Conservation (phyloP, 495 filamentous ascomycete species). For the Paragyromitra xinjiangensis region DNA sequence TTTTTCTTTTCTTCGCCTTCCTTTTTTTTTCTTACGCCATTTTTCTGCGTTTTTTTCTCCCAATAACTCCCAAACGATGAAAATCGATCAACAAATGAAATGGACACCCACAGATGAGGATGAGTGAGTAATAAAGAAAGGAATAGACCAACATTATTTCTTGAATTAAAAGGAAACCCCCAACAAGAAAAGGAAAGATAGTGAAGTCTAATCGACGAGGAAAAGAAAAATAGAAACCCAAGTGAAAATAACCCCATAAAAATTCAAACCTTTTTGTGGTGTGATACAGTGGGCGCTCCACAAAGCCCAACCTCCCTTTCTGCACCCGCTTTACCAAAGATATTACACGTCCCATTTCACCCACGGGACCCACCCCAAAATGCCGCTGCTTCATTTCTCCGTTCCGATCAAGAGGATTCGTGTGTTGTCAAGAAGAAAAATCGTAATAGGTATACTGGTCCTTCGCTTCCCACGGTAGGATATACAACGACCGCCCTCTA, state of each 20-base stretch:
- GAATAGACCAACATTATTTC: slow-evolving; percentile 50
- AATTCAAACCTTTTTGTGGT: slow-evolving; percentile 48
- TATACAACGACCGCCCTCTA: slow-evolving; percentile 42
- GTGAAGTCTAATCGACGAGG: slow-evolving; percentile 45
- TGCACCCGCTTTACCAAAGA: slow-evolving; percentile 35
- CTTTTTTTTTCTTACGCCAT: slow-evolving; percentile 21
- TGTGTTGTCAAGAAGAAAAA: slow-evolving; percentile 46
- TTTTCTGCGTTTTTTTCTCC: slow-evolving; percentile 42
- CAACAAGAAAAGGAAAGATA: slow-evolving; percentile 33
- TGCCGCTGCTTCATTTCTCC: slow-evolving; percentile 32
- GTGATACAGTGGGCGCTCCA: slow-evolving; percentile 32
- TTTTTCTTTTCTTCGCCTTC: slow-evolving; percentile 32
- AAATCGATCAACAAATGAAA: slow-evolving; percentile 44
- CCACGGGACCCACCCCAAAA: slow-evolving; percentile 31
- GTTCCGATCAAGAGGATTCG: slow-evolving; percentile 43
- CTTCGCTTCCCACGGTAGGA: slow-evolving; percentile 34
- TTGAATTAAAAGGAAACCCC: slow-evolving; percentile 48
- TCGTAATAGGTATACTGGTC: slow-evolving; percentile 39
- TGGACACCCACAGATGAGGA: slow-evolving; percentile 3
- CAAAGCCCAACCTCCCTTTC: slow-evolving; percentile 11
- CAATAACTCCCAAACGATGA: slow-evolving; percentile 47
- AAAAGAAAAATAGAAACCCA: slow-evolving; percentile 32
- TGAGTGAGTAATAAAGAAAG: slow-evolving; percentile 31
- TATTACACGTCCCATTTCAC: slow-evolving; percentile 46
- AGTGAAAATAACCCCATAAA: slow-evolving; percentile 36